These are phyloP conservation scores for Cladosporium sp. DNA, from an alignment of 2,329 filamentous ascomycete genomes.

Conservation along the genomic window DNA sequence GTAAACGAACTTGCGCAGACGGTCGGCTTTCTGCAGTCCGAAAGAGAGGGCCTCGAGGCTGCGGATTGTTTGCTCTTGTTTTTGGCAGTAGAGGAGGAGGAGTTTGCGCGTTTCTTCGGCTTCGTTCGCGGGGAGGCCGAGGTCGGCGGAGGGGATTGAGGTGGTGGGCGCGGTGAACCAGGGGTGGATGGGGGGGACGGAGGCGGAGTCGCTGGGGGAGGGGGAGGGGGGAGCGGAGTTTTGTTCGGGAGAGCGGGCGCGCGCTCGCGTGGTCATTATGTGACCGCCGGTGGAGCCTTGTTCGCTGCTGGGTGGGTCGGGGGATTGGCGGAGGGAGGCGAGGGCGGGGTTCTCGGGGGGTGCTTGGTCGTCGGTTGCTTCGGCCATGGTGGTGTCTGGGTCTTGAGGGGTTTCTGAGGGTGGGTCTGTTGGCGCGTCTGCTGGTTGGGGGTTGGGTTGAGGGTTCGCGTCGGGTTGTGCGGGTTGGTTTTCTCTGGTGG, in stretches of 20 bases:
- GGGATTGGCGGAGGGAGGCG: constrained; percentile 10
- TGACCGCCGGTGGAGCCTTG: constrained; percentile 41
- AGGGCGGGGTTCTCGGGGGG: constrained; percentile 10
- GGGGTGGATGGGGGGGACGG: constrained; percentile 60
- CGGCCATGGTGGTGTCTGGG: constrained; percentile 12
- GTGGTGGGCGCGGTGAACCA: constrained; percentile 64
- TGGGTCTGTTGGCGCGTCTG: not conserved
- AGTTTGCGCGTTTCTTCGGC: constrained; percentile 73
- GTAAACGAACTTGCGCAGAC: constrained; percentile 65
- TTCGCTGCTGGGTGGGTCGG: constrained; percentile 26
- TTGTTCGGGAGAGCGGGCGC: constrained; percentile 38
- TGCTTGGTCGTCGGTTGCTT: constrained; percentile 8
- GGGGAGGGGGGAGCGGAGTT: constrained; percentile 32
- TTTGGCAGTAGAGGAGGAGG: constrained; percentile 73
- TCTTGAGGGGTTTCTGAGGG: not conserved
- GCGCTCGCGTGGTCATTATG: constrained; percentile 53
- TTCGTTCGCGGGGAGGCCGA: constrained; percentile 66
- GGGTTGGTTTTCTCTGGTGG: not conserved
- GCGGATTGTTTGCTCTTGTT: constrained; percentile 77
- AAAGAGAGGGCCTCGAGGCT: constrained; percentile 63
- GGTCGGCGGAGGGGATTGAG: constrained; percentile 61
- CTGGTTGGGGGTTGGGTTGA: not conserved
- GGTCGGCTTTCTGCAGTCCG: constrained; percentile 67
- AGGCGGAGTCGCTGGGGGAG: constrained; percentile 40
- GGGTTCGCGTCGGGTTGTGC: not conserved